These are phyloP conservation scores for Septoria petroselini DNA, from an alignment of 2,329 filamentous ascomycete species.

Conservation along the genomic window DNA sequence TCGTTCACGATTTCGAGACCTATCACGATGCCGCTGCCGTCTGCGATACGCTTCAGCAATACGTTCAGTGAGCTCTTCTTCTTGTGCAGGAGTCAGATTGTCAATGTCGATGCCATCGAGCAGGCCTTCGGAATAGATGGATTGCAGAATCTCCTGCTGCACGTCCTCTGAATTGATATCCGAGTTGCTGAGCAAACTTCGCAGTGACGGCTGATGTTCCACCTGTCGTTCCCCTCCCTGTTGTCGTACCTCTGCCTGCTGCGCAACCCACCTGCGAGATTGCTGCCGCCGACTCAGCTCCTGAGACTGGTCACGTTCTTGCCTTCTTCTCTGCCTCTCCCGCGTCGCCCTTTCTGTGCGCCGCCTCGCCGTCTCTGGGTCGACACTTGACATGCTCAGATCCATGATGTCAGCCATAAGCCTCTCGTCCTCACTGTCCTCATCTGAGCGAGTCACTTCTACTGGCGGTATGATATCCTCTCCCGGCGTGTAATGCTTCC, in stretches of 20 bases:
- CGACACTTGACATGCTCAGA: constrained; percentile 68
- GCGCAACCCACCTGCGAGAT: constrained; percentile 18
- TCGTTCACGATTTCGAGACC: constrained; percentile 30
- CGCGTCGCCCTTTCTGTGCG: constrained; percentile 25
- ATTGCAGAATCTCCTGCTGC: constrained; percentile 81
- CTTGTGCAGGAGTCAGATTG: constrained; percentile 76
- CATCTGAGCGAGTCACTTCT: constrained; percentile 53
- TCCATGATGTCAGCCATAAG: constrained; percentile 69
- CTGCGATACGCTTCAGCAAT: constrained; percentile 86
- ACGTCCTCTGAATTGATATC: constrained; percentile 75
- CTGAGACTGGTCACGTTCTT: constrained; percentile 16
- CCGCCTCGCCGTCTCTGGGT: constrained; percentile 30
- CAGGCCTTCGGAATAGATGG: constrained; percentile 83
- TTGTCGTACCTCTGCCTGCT: constrained; percentile 22
- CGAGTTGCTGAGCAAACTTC: constrained; percentile 77
- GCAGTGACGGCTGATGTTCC: constrained; percentile 84
- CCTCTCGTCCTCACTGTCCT: constrained; percentile 59
- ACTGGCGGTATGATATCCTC: constrained; percentile 72
- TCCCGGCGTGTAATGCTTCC: constrained; percentile 72
- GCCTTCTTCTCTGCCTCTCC: constrained; percentile 20
- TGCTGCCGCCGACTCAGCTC: constrained; percentile 13
- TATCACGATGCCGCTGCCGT: constrained; percentile 59
- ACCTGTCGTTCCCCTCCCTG: constrained; percentile 44
- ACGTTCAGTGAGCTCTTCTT: constrained; percentile 84
- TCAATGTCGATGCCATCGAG: constrained; percentile 85